Conservation (phyloP, 352 stramenopile genomes). For the Pythium volutum region DNA sequence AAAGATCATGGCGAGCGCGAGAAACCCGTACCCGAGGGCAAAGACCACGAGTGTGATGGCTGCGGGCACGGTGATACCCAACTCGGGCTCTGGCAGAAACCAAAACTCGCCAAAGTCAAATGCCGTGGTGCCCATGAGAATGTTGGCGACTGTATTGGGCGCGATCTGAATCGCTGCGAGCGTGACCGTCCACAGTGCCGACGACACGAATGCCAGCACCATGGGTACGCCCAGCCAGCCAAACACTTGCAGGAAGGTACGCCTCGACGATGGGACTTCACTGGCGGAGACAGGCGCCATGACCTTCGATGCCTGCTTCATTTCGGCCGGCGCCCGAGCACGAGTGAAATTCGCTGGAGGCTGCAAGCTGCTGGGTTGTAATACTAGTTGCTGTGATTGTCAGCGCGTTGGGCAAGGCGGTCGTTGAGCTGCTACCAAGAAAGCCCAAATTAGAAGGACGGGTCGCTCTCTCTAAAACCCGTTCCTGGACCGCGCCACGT, state of each 20-base stretch:
- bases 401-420: too few relatives aligned
- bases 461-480: too few relatives aligned
- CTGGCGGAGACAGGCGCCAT: too few relatives aligned
- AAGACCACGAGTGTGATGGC: constrained; percentile 3
- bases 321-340: too few relatives aligned
- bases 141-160: constrained; percentile 9
- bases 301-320: too few relatives aligned
- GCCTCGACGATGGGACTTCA: too few relatives aligned
- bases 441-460: too few relatives aligned
- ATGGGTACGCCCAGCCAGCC: constrained; percentile 19
- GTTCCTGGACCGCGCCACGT: too few relatives aligned
- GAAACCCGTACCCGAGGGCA: constrained; percentile 1
- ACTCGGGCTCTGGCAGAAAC: constrained; percentile 3
- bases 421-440: too few relatives aligned
- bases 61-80: neutral
- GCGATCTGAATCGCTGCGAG: constrained; percentile 18
- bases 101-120: constrained; percentile 25
- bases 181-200: constrained; percentile 2
- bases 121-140: constrained; percentile 13
- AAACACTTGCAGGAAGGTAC: constrained; percentile 2
- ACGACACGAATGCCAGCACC: constrained; percentile 17
- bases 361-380: too few relatives aligned
- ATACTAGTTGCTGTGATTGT: too few relatives aligned
- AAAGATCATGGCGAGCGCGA: neutral
- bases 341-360: too few relatives aligned